phyloP scores from a whole-genome alignment of 345 rosid species.

The Litchi chinensis region DNA sequence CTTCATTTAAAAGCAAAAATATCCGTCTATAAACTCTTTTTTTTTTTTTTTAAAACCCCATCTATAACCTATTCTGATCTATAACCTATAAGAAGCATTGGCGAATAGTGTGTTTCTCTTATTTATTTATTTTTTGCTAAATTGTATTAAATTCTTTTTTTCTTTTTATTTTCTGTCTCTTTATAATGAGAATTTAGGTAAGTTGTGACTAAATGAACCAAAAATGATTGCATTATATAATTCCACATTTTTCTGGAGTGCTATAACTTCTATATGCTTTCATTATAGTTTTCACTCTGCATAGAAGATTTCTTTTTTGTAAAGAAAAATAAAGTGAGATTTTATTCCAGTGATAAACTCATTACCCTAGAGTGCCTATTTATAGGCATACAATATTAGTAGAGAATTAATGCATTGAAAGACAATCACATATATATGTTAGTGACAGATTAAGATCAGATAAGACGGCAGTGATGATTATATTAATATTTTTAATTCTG shows the following conservation, averaged over 20 bases:
- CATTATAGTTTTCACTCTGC: background rate
- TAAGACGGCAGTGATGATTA: background rate
- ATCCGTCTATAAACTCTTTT: background rate
- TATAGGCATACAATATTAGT: background rate
- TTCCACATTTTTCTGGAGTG: background rate
- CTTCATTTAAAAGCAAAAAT: background rate
- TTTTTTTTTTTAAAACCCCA: too few species aligned
- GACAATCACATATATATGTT: background rate
- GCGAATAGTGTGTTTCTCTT: too few species aligned
- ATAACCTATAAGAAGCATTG: background rate
- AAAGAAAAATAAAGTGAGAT: background rate
- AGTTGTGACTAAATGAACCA: background rate
- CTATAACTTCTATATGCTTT: background rate
- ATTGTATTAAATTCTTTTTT: too few species aligned
- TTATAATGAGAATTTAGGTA: background rate
- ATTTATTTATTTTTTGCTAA: too few species aligned
- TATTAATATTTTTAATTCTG: background rate
- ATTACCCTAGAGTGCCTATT: background rate
- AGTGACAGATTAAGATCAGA: too few species aligned
- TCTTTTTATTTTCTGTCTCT: background rate
- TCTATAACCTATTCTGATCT: too few species aligned
- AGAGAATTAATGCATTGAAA: background rate
- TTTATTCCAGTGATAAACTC: background rate
- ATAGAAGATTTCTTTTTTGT: background rate
- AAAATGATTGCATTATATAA: background rate